Base-by-base conservation (phyloP, 306 rosid species). In the Dalbergia cultrata region DNA sequence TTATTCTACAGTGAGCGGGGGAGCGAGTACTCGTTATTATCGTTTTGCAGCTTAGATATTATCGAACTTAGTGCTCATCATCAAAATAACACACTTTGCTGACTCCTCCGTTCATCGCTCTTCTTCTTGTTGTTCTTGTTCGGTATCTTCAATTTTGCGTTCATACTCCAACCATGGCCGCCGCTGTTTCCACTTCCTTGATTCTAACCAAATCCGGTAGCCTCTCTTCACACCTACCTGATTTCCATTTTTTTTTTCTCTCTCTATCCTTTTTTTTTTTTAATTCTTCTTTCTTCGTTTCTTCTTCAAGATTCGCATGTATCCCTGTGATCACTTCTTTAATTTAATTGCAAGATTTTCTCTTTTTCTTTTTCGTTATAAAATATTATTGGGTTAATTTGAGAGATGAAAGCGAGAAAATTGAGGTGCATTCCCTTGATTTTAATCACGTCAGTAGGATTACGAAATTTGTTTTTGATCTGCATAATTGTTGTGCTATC, bases 181-280 rank as follows among this genome's bases (percentile, higher is more conserved):
- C 92, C 78, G 84, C 92, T 47, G 52, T 90, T 70, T 87, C 97
- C 16, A 79, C 85, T 84, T 90, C 97, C 4, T 76, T 89, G 84
- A 0, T 90, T 68, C 50, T 83, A 9, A 75, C 91, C 43, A 68
- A 68, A 6, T 67, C 89, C 19, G 91, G 94, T 92, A 81, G 80
- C 5, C 13, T 11, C n/a, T 54, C 26, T 14, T 52, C 9, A 43
- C 53, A 75, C 60, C 14, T 18, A 6, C 39, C 61, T 43, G 43
- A 14, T 4, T 9, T 70, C 3, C 3, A 6, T 11, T n/a, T 34
- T 35, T 11, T 65, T 9, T 19, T 3, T 34, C 19, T 47, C 18
- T 12, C 9, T 1, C 1, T 44, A 0, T 26, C 41, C 11, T 21
- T 1, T 5, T 8, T 50, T 4, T 53, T 53, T n/a, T n/a, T n/a